These are phyloP conservation scores for Glycine latifolia DNA, from an alignment of 306 rosid genomes.

Conservation along the genomic window DNA sequence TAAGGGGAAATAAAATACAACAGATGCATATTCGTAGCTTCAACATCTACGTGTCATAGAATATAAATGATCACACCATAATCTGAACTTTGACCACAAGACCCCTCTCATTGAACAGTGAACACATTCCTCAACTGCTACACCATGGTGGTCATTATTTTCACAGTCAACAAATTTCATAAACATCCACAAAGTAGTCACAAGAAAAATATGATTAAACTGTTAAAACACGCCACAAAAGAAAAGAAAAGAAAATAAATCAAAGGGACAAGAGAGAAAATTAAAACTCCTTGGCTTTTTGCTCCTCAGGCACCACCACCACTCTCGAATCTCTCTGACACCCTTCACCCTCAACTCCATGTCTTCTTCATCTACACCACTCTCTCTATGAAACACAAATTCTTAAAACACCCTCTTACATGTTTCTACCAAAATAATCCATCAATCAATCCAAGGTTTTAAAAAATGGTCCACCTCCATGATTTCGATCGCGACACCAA, in stretches of 20 bases:
- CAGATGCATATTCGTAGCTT: too few relatives aligned
- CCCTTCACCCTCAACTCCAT: neutral
- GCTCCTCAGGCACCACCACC: neutral
- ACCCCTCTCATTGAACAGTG: neutral
- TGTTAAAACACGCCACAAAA: conserved; percentile 25
- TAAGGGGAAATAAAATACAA: too few relatives aligned
- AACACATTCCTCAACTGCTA: neutral
- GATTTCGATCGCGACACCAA: neutral
- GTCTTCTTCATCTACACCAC: conserved; percentile 6
- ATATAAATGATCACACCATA: neutral
- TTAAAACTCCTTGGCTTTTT: neutral
- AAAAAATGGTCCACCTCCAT: neutral
- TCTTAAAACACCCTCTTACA: neutral
- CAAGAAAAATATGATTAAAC: neutral
- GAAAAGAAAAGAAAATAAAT: conserved; percentile 7
- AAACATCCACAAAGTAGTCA: neutral
- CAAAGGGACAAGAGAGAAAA: neutral
- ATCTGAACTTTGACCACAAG: neutral
- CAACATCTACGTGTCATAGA: neutral
- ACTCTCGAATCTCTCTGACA: neutral
- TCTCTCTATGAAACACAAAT: neutral
- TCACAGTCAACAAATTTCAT: neutral
- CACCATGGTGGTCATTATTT: neutral
- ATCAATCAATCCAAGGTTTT: neutral
- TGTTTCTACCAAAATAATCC: neutral